phyloP scores from a whole-genome alignment of 108 stramenopile genomes.

The Skeletonema grethae region DNA sequence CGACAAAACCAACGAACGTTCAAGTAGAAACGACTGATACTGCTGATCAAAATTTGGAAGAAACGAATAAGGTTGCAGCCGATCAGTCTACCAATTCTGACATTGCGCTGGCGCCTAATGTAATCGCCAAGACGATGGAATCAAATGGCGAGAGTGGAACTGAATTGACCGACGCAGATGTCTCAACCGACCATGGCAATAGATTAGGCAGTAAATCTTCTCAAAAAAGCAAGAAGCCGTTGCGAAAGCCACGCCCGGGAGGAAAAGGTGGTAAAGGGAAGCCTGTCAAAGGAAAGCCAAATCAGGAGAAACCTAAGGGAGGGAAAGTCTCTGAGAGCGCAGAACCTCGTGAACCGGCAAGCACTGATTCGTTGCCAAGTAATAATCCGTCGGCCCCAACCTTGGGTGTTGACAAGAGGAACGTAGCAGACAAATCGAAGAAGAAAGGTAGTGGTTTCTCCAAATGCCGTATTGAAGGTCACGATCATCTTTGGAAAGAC shows the following conservation, averaged over 20 bases:
- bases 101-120: neutral
- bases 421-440: neutral
- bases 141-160: neutral
- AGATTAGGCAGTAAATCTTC: neutral
- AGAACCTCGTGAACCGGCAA: neutral
- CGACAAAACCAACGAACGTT: neutral
- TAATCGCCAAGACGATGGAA: neutral
- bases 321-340: neutral
- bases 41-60: neutral
- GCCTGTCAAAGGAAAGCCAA: neutral
- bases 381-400: neutral
- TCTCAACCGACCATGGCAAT: neutral
- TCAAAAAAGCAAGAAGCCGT: conserved; percentile 5
- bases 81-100: neutral
- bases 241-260: neutral
- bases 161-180: neutral
- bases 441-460: neutral
- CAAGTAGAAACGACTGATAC: neutral
- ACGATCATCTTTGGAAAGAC: conserved; percentile 45
- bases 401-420: conserved; percentile 1
- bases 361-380: neutral
- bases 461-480: conserved; percentile 31
- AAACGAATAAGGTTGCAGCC: neutral
- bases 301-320: neutral
- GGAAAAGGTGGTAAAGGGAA: neutral